These are phyloP conservation scores for Boletus patriciae DNA, from an alignment of 768 basidiomycete species.

Conservation along the genomic window DNA sequence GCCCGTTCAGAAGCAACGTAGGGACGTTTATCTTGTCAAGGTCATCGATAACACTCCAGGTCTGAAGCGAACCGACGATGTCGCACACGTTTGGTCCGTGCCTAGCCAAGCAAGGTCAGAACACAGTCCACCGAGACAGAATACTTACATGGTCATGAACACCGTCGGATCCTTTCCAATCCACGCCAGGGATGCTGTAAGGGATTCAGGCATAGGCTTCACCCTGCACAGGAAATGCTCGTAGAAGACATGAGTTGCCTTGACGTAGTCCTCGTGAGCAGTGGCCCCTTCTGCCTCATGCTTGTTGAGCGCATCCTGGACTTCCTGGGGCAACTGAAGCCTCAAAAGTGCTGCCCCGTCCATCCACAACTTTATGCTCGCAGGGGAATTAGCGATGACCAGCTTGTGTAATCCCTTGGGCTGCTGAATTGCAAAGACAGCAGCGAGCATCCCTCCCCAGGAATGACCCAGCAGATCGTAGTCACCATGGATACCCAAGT, in stretches of 20 bases:
- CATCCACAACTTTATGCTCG: conserved; percentile 46
- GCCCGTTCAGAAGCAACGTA: conserved; percentile 39
- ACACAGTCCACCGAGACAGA: neutral
- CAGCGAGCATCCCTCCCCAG: conserved; percentile 47
- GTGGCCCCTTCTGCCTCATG: conserved; percentile 48
- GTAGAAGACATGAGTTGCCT: conserved; percentile 44
- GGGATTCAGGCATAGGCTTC: conserved; percentile 45
- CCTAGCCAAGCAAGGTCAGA: conserved; percentile 25
- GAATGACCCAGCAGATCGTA: conserved; percentile 47
- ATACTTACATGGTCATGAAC: conserved; percentile 45
- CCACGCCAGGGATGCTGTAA: conserved; percentile 34
- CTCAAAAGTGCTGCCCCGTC: conserved; percentile 33
- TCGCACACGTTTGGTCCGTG: conserved; percentile 42
- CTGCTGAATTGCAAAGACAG: conserved; percentile 33
- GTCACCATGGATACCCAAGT: conserved; percentile 44
- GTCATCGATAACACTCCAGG: conserved; percentile 37
- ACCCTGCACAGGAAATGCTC: conserved; percentile 43
- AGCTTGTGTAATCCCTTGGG: conserved; percentile 49
- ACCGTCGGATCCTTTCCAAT: conserved; percentile 49
- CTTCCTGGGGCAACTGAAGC: conserved; percentile 40
- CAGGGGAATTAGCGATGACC: conserved; percentile 46
- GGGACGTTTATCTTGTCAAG: conserved; percentile 35
- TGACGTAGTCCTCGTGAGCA: conserved; percentile 44
- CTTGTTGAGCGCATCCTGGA: conserved; percentile 40
- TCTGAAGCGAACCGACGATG: conserved; percentile 34